A percentile compares a stretch with the other conserved stretches of the same genome.
phyloP scores from a whole-genome alignment of 2,329 filamentous ascomycete genomes.

The Fusarium sp. region DNA sequence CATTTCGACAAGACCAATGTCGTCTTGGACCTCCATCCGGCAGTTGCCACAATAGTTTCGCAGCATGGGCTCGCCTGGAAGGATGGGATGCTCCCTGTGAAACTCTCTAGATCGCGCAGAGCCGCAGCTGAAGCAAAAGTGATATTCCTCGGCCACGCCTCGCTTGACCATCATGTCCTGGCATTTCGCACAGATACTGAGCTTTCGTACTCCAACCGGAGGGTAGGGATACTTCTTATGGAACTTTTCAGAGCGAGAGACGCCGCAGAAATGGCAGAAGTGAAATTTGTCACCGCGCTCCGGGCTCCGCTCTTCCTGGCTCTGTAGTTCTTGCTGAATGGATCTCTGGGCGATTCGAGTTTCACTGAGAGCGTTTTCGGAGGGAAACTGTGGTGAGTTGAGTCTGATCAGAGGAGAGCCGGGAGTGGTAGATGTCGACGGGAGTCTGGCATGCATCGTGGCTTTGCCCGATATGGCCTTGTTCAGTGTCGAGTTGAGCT shows the following conservation, averaged over 20 bases:
- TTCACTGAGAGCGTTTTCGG: background rate
- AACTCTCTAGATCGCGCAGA: slow-evolving; percentile 54
- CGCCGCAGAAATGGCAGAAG: slow-evolving; percentile 53
- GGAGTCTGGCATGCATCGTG: background rate
- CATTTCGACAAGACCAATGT: slow-evolving; percentile 40
- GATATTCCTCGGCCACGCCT: slow-evolving; percentile 42
- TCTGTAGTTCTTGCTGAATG: background rate
- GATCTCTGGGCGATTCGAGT: background rate
- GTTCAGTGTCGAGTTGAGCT: slow-evolving; percentile 47
- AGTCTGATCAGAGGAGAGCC: slow-evolving; percentile 1
- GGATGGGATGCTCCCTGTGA: slow-evolving; percentile 44
- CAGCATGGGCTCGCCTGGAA: slow-evolving; percentile 42
- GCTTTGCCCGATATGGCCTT: slow-evolving; percentile 31
- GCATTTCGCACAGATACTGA: slow-evolving; percentile 53
- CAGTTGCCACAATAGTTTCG: slow-evolving; percentile 51
- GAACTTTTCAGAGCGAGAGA: slow-evolving; percentile 49
- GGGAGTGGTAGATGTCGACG: background rate
- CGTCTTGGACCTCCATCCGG: slow-evolving; percentile 35
- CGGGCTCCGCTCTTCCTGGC: slow-evolving; percentile 35
- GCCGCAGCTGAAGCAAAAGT: slow-evolving; percentile 59
- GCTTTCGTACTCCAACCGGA: slow-evolving; percentile 35
- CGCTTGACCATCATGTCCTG: slow-evolving; percentile 42
- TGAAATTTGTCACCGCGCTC: slow-evolving; percentile 43
- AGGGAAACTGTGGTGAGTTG: background rate
- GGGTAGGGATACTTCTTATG: slow-evolving; percentile 50